These are phyloP conservation scores for Claviceps capensis DNA, from an alignment of 2,329 filamentous ascomycete species.

Conservation along the genomic window DNA sequence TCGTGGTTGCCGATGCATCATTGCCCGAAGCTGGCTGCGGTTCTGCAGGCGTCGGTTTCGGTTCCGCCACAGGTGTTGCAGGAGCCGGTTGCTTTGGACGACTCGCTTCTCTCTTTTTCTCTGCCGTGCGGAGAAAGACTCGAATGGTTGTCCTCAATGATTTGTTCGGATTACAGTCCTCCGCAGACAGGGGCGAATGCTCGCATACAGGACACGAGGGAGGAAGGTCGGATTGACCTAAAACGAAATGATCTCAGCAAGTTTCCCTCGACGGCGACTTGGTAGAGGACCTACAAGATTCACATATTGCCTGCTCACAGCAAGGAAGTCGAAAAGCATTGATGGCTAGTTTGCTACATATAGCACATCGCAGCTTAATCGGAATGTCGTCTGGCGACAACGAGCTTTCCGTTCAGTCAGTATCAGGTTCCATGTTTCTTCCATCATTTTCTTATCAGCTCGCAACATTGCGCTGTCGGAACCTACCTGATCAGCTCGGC, in stretches of 20 bases:
- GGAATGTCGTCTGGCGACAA: conserved; percentile 75
- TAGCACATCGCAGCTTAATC: conserved; percentile 89
- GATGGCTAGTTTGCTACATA: conserved; percentile 79
- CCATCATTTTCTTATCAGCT: not conserved
- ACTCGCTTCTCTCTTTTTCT: conserved; percentile 70
- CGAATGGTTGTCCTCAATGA: conserved; percentile 83
- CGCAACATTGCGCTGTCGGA: not conserved
- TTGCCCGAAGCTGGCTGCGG: not conserved
- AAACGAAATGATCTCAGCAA: conserved; percentile 3
- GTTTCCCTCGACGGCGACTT: not conserved
- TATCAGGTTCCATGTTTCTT: conserved; percentile 4
- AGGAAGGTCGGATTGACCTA: conserved; percentile 63
- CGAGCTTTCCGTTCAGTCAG: conserved; percentile 37
- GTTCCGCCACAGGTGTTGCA: conserved; percentile 28
- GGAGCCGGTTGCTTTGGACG: conserved; percentile 35
- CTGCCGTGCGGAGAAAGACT: conserved; percentile 78
- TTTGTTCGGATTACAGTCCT: conserved; percentile 81
- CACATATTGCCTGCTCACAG: conserved; percentile 91
- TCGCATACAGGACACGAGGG: conserved; percentile 85
- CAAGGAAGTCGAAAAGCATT: conserved; percentile 88
- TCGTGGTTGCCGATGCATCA: not conserved
- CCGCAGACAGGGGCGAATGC: conserved; percentile 73
- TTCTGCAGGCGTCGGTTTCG: conserved; percentile 14
- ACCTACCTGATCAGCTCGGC: conserved; percentile 44
- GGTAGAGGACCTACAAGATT: conserved; percentile 47